These are phyloP conservation scores for Xylaria hypoxylon DNA, from an alignment of 2,329 filamentous ascomycete genomes.

Conservation along the genomic window DNA sequence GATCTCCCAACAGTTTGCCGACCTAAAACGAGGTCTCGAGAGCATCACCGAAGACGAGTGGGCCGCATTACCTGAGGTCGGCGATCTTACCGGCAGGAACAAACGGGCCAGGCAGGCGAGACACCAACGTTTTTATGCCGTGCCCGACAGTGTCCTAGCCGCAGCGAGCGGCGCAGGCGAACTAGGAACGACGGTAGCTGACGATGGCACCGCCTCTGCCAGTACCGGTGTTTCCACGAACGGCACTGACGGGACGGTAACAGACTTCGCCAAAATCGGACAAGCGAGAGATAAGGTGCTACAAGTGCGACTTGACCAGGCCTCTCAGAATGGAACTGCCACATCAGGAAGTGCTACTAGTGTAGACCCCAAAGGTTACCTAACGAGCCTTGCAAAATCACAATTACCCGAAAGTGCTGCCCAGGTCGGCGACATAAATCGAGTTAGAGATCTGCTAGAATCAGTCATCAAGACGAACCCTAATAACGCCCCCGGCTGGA, in stretches of 20 bases:
- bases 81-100: slow-evolving; percentile 95
- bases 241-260: slow-evolving; percentile 86
- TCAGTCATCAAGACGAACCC: slow-evolving; percentile 98
- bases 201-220: slow-evolving; percentile 72
- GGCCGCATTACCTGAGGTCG: slow-evolving; percentile 94
- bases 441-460: slow-evolving; percentile 90
- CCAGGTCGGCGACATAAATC: slow-evolving; percentile 93
- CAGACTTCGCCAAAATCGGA: slow-evolving; percentile 97
- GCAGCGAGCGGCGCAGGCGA: slow-evolving; percentile 84
- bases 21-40: slow-evolving; percentile 89
- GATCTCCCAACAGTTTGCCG: slow-evolving; percentile 97
- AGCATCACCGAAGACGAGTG: slow-evolving; percentile 95
- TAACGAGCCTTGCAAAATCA: slow-evolving; percentile 88
- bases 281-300: slow-evolving; percentile 96
- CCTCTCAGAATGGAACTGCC: slow-evolving; percentile 75
- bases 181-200: slow-evolving; percentile 87
- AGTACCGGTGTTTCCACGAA: slow-evolving; percentile 47
- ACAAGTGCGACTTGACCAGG: slow-evolving; percentile 92
- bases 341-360: slow-evolving; percentile 86
- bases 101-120: slow-evolving; percentile 84
- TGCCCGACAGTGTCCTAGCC: slow-evolving; percentile 94
- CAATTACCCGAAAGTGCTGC: slow-evolving; percentile 82
- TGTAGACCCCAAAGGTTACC: slow-evolving; percentile 94
- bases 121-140: slow-evolving; percentile 90
- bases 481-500: slow-evolving; percentile 94